A percentile compares a stretch with the other conserved stretches of the same genome.
phyloP scores from a whole-genome alignment of 306 rosid species.

The Betula pendula region DNA sequence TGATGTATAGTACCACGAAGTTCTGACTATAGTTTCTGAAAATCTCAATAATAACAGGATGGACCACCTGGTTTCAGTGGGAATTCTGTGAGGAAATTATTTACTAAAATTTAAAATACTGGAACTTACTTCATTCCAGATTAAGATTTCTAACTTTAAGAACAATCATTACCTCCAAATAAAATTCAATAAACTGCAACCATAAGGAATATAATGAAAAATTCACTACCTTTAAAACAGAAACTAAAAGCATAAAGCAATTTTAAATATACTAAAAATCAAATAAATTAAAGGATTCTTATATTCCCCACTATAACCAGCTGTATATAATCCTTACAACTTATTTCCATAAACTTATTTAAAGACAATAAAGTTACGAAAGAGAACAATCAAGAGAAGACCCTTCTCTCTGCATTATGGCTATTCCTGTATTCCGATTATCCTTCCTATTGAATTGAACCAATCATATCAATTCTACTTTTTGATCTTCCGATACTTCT shows the following conservation, averaged over 20 bases:
- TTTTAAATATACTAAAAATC: constrained; percentile 8
- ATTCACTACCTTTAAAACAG: constrained; percentile 30
- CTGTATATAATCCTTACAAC: constrained; percentile 55
- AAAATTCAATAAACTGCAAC: constrained; percentile 7
- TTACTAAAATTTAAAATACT: background rate
- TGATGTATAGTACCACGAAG: background rate
- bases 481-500: constrained; percentile 76
- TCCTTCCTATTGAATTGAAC: constrained; percentile 41
- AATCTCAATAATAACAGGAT: background rate
- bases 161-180: constrained; percentile 15
- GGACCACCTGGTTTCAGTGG: constrained; percentile 1
- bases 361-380: constrained; percentile 53
- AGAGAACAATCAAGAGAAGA: constrained; percentile 37
- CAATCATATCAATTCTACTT: constrained; percentile 47
- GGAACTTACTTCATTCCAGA: constrained; percentile 6
- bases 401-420: constrained; percentile 41
- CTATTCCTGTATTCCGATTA: constrained; percentile 39
- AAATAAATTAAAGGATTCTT: constrained; percentile 41
- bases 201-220: constrained; percentile 22
- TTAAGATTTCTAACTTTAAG: constrained; percentile 11
- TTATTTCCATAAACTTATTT: constrained; percentile 71
- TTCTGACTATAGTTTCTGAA: background rate
- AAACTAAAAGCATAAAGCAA: constrained; percentile 18
- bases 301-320: constrained; percentile 60
- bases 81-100: background rate